Percentiles rank a stretch among this genome's conserved stretches.
These are phyloP conservation scores for Oldenlandia corymbosa DNA, from an alignment of 257 asterid genomes.

Conservation along the genomic window DNA sequence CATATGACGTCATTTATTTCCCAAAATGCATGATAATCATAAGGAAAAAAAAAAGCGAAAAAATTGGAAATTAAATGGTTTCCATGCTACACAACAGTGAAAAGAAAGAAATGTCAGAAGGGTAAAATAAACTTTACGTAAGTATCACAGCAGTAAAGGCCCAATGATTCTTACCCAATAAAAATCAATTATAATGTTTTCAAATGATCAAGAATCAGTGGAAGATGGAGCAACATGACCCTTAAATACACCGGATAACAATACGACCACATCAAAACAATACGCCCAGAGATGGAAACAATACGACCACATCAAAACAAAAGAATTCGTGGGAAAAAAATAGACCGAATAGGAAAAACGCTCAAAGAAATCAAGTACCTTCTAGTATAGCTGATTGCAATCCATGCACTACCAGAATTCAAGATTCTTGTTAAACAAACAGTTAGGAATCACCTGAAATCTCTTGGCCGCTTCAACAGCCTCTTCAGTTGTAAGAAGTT, in stretches of 20 bases:
- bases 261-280: no score
- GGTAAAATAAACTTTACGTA: not conserved
- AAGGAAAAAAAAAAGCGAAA: not conserved
- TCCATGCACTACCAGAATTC: slow-evolving; percentile 95
- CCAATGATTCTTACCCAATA: slow-evolving; percentile 67
- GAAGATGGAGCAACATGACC: slow-evolving; percentile 89
- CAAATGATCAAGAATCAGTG: slow-evolving; percentile 81
- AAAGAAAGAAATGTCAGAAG: not conserved
- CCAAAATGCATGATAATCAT: not conserved
- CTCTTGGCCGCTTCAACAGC: slow-evolving; percentile 91
- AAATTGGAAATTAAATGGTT: slow-evolving; percentile 1
- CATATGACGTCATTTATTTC: not conserved
- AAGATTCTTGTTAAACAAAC: slow-evolving; percentile 70
- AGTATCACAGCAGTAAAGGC: not conserved
- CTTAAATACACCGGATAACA: slow-evolving; percentile 47
- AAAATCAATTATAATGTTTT: slow-evolving; percentile 81
- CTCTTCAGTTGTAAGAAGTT: slow-evolving; percentile 84
- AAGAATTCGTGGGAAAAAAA: not conserved
- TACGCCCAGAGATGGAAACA: not conserved
- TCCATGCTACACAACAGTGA: not conserved
- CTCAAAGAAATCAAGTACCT: slow-evolving; percentile 33
- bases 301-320: not conserved
- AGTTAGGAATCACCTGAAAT: slow-evolving; percentile 89
- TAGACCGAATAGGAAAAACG: not conserved
- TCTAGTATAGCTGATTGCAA: slow-evolving; percentile 95